phyloP scores from a whole-genome alignment of 2,329 filamentous ascomycete species.

The Tolypocladium amazonense region DNA sequence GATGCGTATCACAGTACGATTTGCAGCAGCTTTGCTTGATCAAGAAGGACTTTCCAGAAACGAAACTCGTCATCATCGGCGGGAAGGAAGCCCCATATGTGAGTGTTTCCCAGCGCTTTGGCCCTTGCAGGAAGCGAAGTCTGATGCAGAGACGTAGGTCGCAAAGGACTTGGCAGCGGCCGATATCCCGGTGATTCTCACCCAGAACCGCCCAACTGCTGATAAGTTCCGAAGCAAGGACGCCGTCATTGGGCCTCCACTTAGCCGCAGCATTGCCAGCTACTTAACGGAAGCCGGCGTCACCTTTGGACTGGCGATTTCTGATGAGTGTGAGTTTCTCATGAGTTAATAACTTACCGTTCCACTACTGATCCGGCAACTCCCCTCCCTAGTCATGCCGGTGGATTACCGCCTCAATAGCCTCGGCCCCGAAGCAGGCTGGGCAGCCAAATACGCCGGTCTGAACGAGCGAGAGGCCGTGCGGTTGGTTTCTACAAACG shows the following conservation, averaged over 20 bases:
- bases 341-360: not conserved
- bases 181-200: not conserved
- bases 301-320: conserved; percentile 16
- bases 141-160: not conserved
- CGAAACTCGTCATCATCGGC: not conserved
- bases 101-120: not conserved
- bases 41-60: not conserved
- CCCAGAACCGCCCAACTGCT: not conserved
- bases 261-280: conserved; percentile 25
- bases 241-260: conserved; percentile 28
- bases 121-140: not conserved
- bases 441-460: not conserved
- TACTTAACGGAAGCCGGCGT: conserved; percentile 29
- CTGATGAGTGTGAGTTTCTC: not conserved
- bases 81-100: not conserved
- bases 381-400: not conserved
- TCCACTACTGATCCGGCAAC: not conserved
- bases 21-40: not conserved
- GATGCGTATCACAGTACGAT: not conserved
- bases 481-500: conserved; percentile 25
- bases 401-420: not conserved
- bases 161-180: not conserved
- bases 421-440: not conserved
- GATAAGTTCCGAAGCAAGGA: not conserved
- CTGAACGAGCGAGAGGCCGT: conserved; percentile 11